phyloP scores from a whole-genome alignment of 257 asterid genomes.

The Ligustrum vulgare region DNA sequence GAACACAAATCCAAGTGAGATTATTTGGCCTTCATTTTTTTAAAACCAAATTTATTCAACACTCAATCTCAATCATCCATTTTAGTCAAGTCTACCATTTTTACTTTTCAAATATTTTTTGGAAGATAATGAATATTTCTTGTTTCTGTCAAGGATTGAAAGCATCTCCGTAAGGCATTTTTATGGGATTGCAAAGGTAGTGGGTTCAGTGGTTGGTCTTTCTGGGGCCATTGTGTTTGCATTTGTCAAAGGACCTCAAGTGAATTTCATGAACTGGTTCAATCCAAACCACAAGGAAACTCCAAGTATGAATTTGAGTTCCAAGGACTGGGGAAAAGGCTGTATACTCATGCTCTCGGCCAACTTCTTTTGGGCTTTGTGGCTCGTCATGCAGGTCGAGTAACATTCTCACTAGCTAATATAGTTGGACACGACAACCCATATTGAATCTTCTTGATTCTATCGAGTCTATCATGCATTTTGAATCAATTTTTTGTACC shows the following conservation, averaged over 20 bases:
- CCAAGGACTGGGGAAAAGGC: conserved; percentile 49
- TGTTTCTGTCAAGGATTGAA: conserved; percentile 42
- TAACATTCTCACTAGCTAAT: background rate
- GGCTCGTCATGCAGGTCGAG: conserved; percentile 66
- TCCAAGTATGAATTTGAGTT: conserved; percentile 7
- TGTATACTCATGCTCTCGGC: conserved; percentile 55
- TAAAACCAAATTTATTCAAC: too few species aligned
- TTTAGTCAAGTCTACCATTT: too few species aligned
- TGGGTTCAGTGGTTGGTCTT: conserved; percentile 45
- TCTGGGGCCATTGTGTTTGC: conserved; percentile 70
- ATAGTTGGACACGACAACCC: background rate
- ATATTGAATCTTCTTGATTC: background rate
- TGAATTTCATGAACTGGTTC: conserved; percentile 40
- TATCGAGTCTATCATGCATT: background rate
- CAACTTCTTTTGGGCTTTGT: conserved; percentile 51
- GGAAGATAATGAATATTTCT: background rate
- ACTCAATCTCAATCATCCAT: too few species aligned
- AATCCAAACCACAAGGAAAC: background rate
- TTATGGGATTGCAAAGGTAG: conserved; percentile 44
- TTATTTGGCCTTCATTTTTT: too few species aligned
- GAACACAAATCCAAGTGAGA: too few species aligned
- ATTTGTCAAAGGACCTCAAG: conserved; percentile 56
- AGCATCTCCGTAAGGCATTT: conserved; percentile 39
- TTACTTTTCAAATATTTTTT: too few species aligned
- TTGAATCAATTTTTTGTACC: background rate